Evolutionary conservation across 495 filamentous ascomycete species (phyloP).

Genomic region (Thermochaetoides thermophila): DNA sequence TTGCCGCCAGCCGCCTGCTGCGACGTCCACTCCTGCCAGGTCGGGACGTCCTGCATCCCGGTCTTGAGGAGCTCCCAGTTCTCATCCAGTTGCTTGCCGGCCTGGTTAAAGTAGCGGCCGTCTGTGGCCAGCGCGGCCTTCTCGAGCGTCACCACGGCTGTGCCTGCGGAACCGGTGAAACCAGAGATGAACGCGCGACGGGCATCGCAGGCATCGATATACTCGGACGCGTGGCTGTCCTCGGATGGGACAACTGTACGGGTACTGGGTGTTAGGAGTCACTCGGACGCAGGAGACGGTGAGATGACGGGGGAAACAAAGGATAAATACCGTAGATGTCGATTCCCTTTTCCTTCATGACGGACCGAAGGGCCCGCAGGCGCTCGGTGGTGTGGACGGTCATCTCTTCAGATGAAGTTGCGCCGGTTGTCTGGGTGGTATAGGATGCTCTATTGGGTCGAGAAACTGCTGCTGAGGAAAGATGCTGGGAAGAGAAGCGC

Average conservation of each 20-base stretch:
- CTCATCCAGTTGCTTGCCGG: conserved; percentile 73
- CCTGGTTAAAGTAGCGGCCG: conserved; percentile 97
- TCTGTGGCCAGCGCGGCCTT: conserved; percentile 90
- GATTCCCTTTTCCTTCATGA: conserved; percentile 79
- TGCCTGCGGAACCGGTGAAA: conserved; percentile 91
- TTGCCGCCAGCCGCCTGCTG: conserved; percentile 76
- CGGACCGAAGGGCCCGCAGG: conserved; percentile 56
- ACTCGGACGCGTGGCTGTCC: conserved; percentile 96
- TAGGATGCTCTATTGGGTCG: conserved; percentile 4
- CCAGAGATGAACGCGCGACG: conserved; percentile 86
- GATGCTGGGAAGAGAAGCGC: conserved; percentile 2
- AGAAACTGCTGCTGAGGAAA: conserved; percentile 5
- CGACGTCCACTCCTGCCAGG: conserved; percentile 94
- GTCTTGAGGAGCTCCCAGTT: conserved; percentile 93
- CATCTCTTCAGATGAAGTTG: conserved; percentile 44
- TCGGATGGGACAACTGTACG: conserved; percentile 81
- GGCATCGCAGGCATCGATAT: conserved; percentile 86
- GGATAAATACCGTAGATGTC: conserved; percentile 84
- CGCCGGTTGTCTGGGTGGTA: not conserved
- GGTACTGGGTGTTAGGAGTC: conserved; percentile 2
- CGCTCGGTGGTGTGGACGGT: conserved; percentile 70
- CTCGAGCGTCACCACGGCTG: conserved; percentile 70
- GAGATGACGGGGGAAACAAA: not conserved
- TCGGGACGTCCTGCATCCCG: conserved; percentile 82
- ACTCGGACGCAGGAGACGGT: not conserved